Evolutionary conservation across 164 flowering plant species (phyloP), one percentile per base, ranked within the genome.

Genomic region (Brasenia schreberi): DNA sequence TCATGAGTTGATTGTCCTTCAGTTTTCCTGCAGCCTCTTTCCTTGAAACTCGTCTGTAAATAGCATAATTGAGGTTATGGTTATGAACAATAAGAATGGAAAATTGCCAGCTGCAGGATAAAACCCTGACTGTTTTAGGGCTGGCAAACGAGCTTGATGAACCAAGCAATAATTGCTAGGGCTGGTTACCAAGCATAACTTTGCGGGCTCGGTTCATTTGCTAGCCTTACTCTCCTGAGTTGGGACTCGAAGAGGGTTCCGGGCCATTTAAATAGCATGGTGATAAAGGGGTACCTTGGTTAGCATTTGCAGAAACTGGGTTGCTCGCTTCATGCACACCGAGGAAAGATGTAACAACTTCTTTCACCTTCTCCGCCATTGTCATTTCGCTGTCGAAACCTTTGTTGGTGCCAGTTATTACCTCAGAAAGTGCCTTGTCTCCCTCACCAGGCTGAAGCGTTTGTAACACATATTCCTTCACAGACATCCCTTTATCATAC

Each of bases 381-480:
- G 88, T 81, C 12, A 42, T 73, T 49, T 81, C 80, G 6, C 71
- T 74, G 5, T 76, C 33, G 10, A 42, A 64, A 7, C 62, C 65
- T 59, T 61, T 82, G 60, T 67, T 78, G 10, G 96, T 90, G 73
- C 83, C 85, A 0, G 87, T 73, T 18, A 88, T 88, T 61, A 81
- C 90, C 70, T 78, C 78, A 11, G 91, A 88, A 63, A 88, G 92
- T 17, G 93, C 91, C 73, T 69, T 81, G 71, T 92, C 95, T 19
- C 83, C 96, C 39, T 87, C 85, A 56, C 89, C 93, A 0, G 95
- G 95, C 79, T 87, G 87, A 44, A 88, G 66, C 74, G 87, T 88
- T 18, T 81, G 71, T 73, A 72, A 74, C 70, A 87, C 71, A 68
- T 86, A 85, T 71, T 92, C 92, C 71, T 84, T 88, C 70, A 88